Percentiles rank a stretch among this genome's conserved stretches.
Evolutionary conservation across 2,329 filamentous ascomycete genomes (phyloP).

Genomic region (Camptophora hylomeconis): DNA sequence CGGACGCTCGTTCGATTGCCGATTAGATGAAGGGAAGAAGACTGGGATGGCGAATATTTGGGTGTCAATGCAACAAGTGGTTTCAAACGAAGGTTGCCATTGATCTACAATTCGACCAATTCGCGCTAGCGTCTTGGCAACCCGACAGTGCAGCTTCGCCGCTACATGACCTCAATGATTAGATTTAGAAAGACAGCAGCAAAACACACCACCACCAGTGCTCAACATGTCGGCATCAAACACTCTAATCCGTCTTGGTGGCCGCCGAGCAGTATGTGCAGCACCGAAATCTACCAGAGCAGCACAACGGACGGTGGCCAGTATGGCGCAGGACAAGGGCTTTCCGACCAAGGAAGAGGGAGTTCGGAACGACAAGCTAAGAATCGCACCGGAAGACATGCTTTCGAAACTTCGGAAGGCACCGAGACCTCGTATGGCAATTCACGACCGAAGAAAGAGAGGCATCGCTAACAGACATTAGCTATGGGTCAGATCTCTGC

Average conservation of each 20-base stretch:
- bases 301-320: conserved; percentile 5
- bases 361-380: conserved; percentile 5
- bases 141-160: too few species aligned
- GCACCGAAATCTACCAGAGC: conserved; percentile 23
- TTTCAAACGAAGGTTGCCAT: too few species aligned
- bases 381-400: conserved; percentile 41
- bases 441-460: conserved; percentile 3
- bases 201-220: too few species aligned
- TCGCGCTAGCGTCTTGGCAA: too few species aligned
- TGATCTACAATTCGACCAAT: too few species aligned
- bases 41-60: too few species aligned
- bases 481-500: conserved; percentile 53
- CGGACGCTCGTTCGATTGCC: too few species aligned
- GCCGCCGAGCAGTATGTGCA: conserved; percentile 26
- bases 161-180: too few species aligned
- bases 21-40: too few species aligned
- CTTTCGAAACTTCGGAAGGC: conserved; percentile 55
- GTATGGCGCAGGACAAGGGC: conserved; percentile 3
- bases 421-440: conserved; percentile 32
- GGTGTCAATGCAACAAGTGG: too few species aligned
- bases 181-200: conserved; percentile 13
- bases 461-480: conserved; percentile 15
- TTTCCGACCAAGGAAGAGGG: conserved; percentile 1
- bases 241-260: conserved; percentile 30
- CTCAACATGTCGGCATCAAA: conserved; percentile 34